A percentile compares a stretch with the other conserved stretches of the same genome.
These are phyloP conservation scores for Tricholoma terreum DNA, from an alignment of 768 basidiomycete genomes.

Conservation along the genomic window DNA sequence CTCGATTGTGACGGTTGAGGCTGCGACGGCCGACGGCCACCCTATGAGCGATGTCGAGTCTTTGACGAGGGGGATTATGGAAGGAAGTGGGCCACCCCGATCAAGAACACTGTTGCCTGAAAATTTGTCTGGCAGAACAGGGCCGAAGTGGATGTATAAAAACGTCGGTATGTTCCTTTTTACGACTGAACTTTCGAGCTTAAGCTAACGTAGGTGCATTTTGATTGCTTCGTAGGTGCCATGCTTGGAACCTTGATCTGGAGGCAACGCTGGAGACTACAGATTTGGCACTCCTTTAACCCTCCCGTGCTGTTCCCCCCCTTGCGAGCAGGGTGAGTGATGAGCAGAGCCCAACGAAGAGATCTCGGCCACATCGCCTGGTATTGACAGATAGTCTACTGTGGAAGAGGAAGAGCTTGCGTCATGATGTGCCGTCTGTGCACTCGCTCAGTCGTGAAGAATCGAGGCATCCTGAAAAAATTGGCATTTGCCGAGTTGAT, in stretches of 20 bases:
- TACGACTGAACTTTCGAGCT: too few relatives aligned
- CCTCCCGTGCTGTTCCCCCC: background rate
- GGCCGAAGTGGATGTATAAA: too few relatives aligned
- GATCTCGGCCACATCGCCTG: conserved; percentile 2
- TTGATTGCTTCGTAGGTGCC: too few relatives aligned
- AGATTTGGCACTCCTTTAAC: conserved; percentile 43
- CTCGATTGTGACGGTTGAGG: too few relatives aligned
- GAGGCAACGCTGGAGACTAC: conserved; percentile 69
- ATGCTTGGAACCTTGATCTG: conserved; percentile 78
- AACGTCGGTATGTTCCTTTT: too few relatives aligned
- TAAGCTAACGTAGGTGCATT: too few relatives aligned
- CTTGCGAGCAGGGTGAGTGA: background rate
- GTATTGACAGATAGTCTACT: conserved; percentile 1
- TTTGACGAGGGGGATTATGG: too few relatives aligned
- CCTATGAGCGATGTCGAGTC: conserved; percentile 26
- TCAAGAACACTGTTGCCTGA: too few relatives aligned
- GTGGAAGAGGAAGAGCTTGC: conserved; percentile 14
- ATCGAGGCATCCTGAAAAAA: too few relatives aligned
- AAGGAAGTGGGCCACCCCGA: too few relatives aligned
- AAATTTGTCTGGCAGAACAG: too few relatives aligned
- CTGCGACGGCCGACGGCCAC: conserved; percentile 46
- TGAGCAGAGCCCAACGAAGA: conserved; percentile 31
- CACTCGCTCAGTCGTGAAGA: conserved; percentile 41
- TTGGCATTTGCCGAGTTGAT: conserved; percentile 22
- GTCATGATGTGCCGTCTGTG: conserved; percentile 35